Evolutionary conservation across 2,329 filamentous ascomycete species (phyloP), one percentile per base, ranked within the genome.

Genomic region (Colletotrichum eleusines): DNA sequence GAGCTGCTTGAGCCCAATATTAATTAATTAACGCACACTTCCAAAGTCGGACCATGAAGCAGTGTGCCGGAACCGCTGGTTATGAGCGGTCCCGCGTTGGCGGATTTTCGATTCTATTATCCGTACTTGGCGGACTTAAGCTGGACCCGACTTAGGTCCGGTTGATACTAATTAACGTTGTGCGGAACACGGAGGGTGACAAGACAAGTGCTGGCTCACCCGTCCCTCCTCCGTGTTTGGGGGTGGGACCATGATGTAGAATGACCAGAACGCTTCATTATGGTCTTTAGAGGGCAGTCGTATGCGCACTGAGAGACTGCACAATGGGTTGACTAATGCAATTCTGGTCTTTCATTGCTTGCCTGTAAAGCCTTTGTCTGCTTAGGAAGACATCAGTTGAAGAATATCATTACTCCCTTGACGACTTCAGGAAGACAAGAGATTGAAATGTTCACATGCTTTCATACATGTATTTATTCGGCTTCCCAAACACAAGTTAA

Each of bases 41-140:
- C 14, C 4, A 58, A n/a, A 7, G 3, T 14, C 54, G n/a, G n/a
- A n/a, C n/a, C n/a, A 5, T 20, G 23, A 42, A n/a, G 14, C 3
- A 18, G 8, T 6, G 6, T 33, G 2, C 55, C 38, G 16, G 26
- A 44, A 11, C 16, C 6, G 3, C 7, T 9, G 28, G n/a, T 28
- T 20, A 23, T 31, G 16, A 31, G 18, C 38, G 55, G 23, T 14
- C 9, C 40, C 5, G 40, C 26, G 33, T 59, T 18, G 18, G 38
- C 23, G 18, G 26, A 18, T 28, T 44, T 8, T 42, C 23, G 18
- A 28, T 44, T 8, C 11, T 3, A 1, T 16, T 44, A n/a, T n/a
- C n/a, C n/a, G n/a, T n/a, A 1, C 18, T 31, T 59, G 16, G 55
- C 55, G 55, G 55, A 59, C 55, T 58, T 58, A 58, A 58, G 55